A percentile compares a stretch with the other conserved stretches of the same genome.
These are phyloP conservation scores for Stereum hirsutum DNA, from an alignment of 1,284 basidiomycete genomes.

Conservation along the genomic window DNA sequence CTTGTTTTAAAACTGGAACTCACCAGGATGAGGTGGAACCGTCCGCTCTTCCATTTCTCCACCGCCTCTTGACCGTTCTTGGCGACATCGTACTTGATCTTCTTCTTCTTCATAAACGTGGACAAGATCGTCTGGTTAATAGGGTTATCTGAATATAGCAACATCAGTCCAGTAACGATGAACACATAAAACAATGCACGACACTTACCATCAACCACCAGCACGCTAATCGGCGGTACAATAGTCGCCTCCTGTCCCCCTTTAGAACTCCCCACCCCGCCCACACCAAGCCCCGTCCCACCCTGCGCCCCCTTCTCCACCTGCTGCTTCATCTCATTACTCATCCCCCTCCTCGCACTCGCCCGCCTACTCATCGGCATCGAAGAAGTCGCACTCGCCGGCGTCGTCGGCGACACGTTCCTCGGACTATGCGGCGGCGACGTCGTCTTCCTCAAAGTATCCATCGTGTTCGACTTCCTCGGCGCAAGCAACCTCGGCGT, in stretches of 20 bases:
- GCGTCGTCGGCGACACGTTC: constrained; percentile 13
- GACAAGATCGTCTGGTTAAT: constrained; percentile 97
- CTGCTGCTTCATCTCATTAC: too few relatives aligned
- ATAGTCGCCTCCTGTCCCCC: constrained; percentile 39
- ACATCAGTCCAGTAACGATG: constrained; percentile 2
- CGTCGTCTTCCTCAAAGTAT: constrained; percentile 21
- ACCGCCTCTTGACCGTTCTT: constrained; percentile 96
- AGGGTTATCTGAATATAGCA: constrained; percentile 71
- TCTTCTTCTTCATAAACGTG: constrained; percentile 94
- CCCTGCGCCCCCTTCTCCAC: too few relatives aligned
- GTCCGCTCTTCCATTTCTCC: constrained; percentile 90
- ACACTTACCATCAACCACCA: constrained; percentile 86
- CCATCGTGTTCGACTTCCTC: constrained; percentile 19
- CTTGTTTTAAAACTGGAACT: constrained; percentile 21
- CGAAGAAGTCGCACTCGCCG: too few relatives aligned
- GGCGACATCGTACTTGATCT: constrained; percentile 92
- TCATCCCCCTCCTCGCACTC: too few relatives aligned
- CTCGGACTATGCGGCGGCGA: constrained; percentile 27
- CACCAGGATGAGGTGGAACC: constrained; percentile 94
- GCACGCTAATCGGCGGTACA: constrained; percentile 89
- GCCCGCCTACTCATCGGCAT: too few relatives aligned
- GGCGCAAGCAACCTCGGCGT: neutral
- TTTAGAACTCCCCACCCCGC: constrained; percentile 11
- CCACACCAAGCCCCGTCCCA: too few relatives aligned
- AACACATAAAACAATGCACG: neutral